Evolutionary conservation across 1,139 yeast genomes (phyloP), one percentile per base, ranked within the genome.

Genomic region (Suhomyces guaymorum): DNA sequence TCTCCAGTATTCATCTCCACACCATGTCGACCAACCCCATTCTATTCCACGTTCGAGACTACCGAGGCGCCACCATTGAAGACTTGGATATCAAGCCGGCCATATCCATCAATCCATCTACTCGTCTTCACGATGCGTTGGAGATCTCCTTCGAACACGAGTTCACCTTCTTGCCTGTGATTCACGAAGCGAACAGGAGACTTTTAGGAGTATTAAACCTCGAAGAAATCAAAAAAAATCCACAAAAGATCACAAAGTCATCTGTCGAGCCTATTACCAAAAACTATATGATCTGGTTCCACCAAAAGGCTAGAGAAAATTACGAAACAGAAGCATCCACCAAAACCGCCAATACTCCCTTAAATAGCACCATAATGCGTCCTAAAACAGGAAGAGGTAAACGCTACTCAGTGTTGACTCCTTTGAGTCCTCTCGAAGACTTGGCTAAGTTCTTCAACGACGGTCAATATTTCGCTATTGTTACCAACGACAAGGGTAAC

Each of bases 21-120:
- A n/a, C n/a, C n/a, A n/a, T n/a, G n/a, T n/a, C n/a, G n/a, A n/a
- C 30, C 22, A 11, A 19, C 25, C 44, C 43, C 13, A 30, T 35
- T 4, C 48, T 60, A 14, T 67, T 67, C 47, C 64, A 57, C 35
- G 49, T 53, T 14, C 52, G 62, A 34, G 75, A 70, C 49, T 70
- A 70, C 44, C 59, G 75, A 26, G 76, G 76, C 0, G 75, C 85
- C 11, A 76, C 81, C 1, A 70, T 79, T 8, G 84, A 79, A 51
- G 85, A 79, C 47, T 66, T 79, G 46, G 82, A 79, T 49, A 70
- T 78, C 38, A 73, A 73, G 31, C 84, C 83, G 1, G 84, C 84
- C 21, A 60, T 77, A 24, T 71, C 81, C 10, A 73, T 79, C 30
- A 66, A 70, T 38, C 82, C 83, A 0, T 54, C 65, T 9, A 75